Conservation (phyloP, 2,329 filamentous ascomycete genomes). For the Colletotrichum theobromicola region DNA sequence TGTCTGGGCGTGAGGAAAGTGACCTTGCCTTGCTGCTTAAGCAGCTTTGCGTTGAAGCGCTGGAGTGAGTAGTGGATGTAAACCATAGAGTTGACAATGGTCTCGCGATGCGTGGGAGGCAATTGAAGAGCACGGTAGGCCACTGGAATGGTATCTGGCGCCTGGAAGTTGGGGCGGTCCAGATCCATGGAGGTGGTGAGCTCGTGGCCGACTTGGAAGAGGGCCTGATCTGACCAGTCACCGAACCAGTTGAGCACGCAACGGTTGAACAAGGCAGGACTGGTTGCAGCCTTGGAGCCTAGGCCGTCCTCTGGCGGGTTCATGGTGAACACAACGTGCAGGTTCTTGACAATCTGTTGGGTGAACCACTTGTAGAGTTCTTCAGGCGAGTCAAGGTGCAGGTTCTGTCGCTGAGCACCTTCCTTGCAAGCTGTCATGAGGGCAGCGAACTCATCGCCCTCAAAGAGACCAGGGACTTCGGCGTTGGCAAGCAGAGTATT, state of each 20-base stretch:
- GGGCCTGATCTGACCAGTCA: conserved; percentile 98
- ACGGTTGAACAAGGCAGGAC: conserved; percentile 97
- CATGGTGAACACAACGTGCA: conserved; percentile 99
- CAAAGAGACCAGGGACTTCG: conserved; percentile 98
- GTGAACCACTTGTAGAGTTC: conserved; percentile 99
- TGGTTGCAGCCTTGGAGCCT: conserved; percentile 95
- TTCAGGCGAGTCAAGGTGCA: conserved; percentile 95
- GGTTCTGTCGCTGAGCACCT: conserved; percentile 92
- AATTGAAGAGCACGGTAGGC: conserved; percentile 86
- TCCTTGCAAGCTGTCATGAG: conserved; percentile 99
- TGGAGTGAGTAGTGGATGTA: conserved; percentile 97
- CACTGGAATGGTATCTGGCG: conserved; percentile 90
- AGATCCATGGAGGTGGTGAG: conserved; percentile 96
- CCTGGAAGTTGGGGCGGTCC: conserved; percentile 82
- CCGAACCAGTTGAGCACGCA: conserved; percentile 99
- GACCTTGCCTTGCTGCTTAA: conserved; percentile 89
- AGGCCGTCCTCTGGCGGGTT: conserved; percentile 96
- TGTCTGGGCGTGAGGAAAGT: conserved; percentile 96
- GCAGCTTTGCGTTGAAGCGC: conserved; percentile 84
- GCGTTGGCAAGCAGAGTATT: conserved; percentile 98
- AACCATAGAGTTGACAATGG: conserved; percentile 97
- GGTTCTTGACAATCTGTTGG: conserved; percentile 97
- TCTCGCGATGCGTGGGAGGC: conserved; percentile 88
- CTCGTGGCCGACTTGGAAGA: conserved; percentile 97
- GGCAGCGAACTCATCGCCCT: conserved; percentile 98